phyloP scores from a whole-genome alignment of 495 filamentous ascomycete species.

The Neurospora pannonica region DNA sequence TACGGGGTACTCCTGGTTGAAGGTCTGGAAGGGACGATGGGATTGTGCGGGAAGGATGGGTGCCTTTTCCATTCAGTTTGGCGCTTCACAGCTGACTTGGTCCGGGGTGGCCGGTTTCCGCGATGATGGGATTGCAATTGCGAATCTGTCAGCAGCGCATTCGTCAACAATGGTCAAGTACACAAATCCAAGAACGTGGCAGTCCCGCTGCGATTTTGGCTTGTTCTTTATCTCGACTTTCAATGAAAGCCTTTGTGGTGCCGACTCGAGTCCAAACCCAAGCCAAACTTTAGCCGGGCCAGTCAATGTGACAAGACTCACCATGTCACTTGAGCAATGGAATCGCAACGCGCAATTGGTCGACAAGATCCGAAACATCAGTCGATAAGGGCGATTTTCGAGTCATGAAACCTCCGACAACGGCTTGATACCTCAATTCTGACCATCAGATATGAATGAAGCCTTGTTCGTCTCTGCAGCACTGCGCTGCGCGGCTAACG shows the following conservation, averaged over 20 bases:
- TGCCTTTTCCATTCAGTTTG: background rate
- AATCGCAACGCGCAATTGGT: background rate
- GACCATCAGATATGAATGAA: background rate
- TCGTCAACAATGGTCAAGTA: background rate
- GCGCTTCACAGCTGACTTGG: background rate
- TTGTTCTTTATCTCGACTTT: background rate
- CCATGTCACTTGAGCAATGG: background rate
- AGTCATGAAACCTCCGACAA: background rate
- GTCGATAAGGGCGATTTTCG: background rate
- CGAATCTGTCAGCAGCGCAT: background rate
- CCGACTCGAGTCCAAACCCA: background rate
- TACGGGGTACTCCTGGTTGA: background rate
- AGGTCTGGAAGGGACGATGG: background rate
- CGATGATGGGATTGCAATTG: background rate
- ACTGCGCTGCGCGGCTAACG: background rate
- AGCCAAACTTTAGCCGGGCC: background rate
- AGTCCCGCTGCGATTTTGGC: background rate
- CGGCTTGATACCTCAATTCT: background rate
- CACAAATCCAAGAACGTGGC: background rate
- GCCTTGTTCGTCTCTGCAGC: background rate
- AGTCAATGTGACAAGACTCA: background rate
- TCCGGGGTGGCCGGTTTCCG: background rate
- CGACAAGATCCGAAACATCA: background rate
- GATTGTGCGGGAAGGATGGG: background rate
- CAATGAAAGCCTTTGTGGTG: background rate